Base-by-base conservation (phyloP, 2,329 filamentous ascomycete genomes). In the Aspergillus amoenus region DNA sequence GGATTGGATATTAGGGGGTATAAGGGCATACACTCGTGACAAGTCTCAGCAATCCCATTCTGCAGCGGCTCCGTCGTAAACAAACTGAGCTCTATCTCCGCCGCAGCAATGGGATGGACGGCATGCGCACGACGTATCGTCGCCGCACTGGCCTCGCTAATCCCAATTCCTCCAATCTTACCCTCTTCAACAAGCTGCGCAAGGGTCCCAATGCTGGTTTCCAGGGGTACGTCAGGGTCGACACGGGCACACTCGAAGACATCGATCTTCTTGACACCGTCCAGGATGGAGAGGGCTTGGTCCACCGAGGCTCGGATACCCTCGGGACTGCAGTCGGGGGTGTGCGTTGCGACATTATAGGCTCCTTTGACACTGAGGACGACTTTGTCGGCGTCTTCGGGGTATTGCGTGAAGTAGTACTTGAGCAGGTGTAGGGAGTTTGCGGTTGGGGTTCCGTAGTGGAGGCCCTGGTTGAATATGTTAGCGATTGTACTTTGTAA, bases 31-130 rank as follows among this genome's bases (percentile, higher is more conserved):
- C 48, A 73, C 68, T 93, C 81, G 0, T 77, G 80, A 66, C 85
- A 88, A 0, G 83, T 79, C 2, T 76, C 77, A 3, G 79, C 78
- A 37, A 85, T 72, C 2, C 82, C 60, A 45, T 64, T 65, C 12
- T 34, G 27, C 42, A 63, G 27, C 17, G 48, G 45, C 1, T 61
- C 55, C 5, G 58, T 55, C 4, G 60, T 51, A 5, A 56, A 62
- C 1, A 57, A 37, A 5, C 50, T 55, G 8, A 58, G 39, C 15
- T 62, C 58, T 7, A 48, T 51, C 46, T 56, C 55, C 4, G 53
- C 59, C 1, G 44, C 53, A 0, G 42, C 53, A n/a, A 55, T 55
- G 1, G 49, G 50, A 24, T 55, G 45, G 5, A 61, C 30, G 4
- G 45, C 55, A 50, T 60, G 46, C n/a, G 56, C 60, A 11, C 55